phyloP scores from a whole-genome alignment of 2,329 filamentous ascomycete species.

The Endoconidiophora polonica region DNA sequence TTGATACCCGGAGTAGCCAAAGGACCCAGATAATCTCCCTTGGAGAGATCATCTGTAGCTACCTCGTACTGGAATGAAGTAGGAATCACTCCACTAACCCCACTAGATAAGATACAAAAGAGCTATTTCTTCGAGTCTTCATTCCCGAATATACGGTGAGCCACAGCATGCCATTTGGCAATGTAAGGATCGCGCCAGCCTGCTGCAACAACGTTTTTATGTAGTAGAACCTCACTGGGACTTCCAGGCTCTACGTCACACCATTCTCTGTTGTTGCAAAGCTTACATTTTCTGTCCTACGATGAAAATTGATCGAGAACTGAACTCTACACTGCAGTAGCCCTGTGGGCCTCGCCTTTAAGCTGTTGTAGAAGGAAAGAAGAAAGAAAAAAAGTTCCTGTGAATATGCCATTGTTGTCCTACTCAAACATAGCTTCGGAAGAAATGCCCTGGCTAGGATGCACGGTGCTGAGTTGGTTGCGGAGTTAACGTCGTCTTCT shows the following conservation, averaged over 20 bases:
- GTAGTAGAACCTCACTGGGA: background rate
- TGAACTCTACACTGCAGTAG: background rate
- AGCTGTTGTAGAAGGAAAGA: background rate
- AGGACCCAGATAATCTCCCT: background rate
- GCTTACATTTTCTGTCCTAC: background rate
- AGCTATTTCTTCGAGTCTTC: background rate
- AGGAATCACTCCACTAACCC: background rate
- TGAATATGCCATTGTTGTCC: constrained; percentile 1
- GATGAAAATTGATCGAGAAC: background rate
- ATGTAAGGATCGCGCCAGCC: constrained; percentile 1
- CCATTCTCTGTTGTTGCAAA: background rate
- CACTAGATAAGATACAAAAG: background rate
- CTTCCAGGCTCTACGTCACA: background rate
- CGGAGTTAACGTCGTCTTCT: background rate
- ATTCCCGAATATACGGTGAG: background rate
- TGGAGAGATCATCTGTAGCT: background rate
- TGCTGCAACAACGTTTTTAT: background rate
- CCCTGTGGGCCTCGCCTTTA: background rate
- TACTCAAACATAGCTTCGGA: background rate
- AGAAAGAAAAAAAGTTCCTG: background rate
- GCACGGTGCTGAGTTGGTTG: background rate
- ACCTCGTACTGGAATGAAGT: background rate
- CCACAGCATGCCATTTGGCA: background rate
- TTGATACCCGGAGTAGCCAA: background rate
- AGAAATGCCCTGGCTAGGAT: background rate